These are phyloP conservation scores for Tolypocladium sp. DNA, from an alignment of 2,329 filamentous ascomycete species.

Conservation along the genomic window DNA sequence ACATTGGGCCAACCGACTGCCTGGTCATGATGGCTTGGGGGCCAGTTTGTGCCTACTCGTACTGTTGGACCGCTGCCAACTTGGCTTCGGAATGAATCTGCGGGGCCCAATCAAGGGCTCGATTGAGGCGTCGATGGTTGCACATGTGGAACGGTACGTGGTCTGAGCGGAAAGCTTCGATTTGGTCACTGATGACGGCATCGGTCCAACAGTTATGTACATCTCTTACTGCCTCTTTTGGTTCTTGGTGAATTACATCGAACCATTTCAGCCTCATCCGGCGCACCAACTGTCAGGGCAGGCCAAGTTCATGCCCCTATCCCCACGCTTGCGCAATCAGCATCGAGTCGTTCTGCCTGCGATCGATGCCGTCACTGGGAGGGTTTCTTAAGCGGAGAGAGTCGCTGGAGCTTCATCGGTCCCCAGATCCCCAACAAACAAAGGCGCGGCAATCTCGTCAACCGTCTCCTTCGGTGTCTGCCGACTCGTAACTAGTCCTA, in stretches of 20 bases:
- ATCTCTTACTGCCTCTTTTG: background rate
- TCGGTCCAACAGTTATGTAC: background rate
- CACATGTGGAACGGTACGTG: background rate
- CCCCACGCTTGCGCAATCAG: background rate
- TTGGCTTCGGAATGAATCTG: background rate
- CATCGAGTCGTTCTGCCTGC: background rate
- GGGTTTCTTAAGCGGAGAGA: background rate
- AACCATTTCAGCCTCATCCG: background rate
- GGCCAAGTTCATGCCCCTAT: background rate
- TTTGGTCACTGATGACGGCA: background rate
- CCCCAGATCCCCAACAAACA: background rate
- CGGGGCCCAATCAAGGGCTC: background rate
- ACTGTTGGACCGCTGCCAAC: background rate
- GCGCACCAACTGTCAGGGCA: background rate
- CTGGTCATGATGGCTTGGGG: background rate
- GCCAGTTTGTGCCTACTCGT: background rate
- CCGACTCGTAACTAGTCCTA: no score
- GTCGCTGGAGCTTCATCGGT: background rate
- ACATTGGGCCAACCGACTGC: background rate
- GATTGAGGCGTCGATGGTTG: background rate
- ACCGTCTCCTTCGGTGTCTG: background rate
- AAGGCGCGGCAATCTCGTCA: background rate
- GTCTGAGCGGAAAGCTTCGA: background rate
- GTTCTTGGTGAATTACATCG: background rate
- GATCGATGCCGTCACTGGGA: background rate